Evolutionary conservation across 148 eudicot species (phyloP).

Genomic region (Limonium bicolor): DNA sequence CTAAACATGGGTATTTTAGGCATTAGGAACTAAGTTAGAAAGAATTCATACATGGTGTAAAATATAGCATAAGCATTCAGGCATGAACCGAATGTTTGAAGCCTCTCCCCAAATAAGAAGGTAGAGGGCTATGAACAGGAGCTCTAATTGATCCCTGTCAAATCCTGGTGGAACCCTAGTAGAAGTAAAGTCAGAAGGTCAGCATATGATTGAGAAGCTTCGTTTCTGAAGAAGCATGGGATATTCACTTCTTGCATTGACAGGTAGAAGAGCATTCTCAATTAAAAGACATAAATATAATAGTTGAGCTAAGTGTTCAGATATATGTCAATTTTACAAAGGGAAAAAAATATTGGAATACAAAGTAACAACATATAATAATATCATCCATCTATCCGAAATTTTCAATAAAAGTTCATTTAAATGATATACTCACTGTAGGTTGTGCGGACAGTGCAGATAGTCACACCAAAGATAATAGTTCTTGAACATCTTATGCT

Average conservation of each 20-base stretch:
- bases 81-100: slow-evolving; percentile 92
- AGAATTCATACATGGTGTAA: slow-evolving; percentile 83
- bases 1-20: too few species aligned
- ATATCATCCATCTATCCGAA: not conserved
- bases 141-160: slow-evolving; percentile 53
- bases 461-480: slow-evolving; percentile 78
- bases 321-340: too few species aligned
- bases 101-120: slow-evolving; percentile 99
- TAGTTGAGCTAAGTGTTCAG: too few species aligned
- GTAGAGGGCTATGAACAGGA: slow-evolving; percentile 83
- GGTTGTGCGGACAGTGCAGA: slow-evolving; percentile 55
- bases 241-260: too few species aligned
- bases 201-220: too few species aligned
- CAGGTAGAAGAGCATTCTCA: too few species aligned
- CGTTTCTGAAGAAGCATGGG: too few species aligned
- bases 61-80: slow-evolving; percentile 92
- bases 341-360: too few species aligned
- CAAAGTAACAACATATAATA: not conserved
- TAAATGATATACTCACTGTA: slow-evolving; percentile 34
- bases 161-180: slow-evolving; percentile 44
- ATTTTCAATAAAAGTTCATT: not conserved
- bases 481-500: slow-evolving; percentile 63
- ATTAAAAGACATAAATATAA: too few species aligned
- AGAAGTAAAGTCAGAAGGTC: slow-evolving; percentile 2
- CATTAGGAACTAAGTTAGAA: not conserved